Evolutionary conservation across 1,284 basidiomycete species (phyloP).

Genomic region (Porogramme epimiltina): DNA sequence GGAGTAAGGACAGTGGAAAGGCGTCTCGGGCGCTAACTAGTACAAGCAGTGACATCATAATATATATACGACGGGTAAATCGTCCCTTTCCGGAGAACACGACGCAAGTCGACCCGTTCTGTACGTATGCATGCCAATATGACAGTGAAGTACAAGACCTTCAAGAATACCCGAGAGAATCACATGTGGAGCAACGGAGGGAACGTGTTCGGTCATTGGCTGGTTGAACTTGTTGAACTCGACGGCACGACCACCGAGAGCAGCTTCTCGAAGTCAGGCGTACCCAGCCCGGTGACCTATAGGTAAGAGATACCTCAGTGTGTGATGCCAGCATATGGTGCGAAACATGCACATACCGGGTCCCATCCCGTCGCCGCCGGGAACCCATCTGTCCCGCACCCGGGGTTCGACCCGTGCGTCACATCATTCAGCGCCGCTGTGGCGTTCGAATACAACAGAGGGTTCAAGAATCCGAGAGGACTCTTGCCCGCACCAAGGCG

Average conservation of each 20-base stretch:
- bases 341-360: slow-evolving; percentile 22
- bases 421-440: slow-evolving; percentile 20
- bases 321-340: not conserved
- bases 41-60: too few species aligned
- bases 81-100: too few species aligned
- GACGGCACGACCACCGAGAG: not conserved
- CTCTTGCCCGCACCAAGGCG: slow-evolving; percentile 40
- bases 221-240: too few species aligned
- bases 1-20: too few species aligned
- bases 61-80: too few species aligned
- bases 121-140: too few species aligned
- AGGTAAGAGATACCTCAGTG: not conserved
- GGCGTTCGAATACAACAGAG: slow-evolving; percentile 32
- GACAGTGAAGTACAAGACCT: too few species aligned
- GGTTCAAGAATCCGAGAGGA: slow-evolving; percentile 49
- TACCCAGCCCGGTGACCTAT: slow-evolving; percentile 34
- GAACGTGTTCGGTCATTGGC: too few species aligned
- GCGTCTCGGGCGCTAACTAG: too few species aligned
- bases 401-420: slow-evolving; percentile 17
- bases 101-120: too few species aligned
- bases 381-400: slow-evolving; percentile 39
- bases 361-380: slow-evolving; percentile 40
- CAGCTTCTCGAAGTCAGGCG: slow-evolving; percentile 22
- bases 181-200: too few species aligned
- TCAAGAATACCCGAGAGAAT: too few species aligned